phyloP scores from a whole-genome alignment of 1,284 basidiomycete genomes.

The Marasmius sp. region DNA sequence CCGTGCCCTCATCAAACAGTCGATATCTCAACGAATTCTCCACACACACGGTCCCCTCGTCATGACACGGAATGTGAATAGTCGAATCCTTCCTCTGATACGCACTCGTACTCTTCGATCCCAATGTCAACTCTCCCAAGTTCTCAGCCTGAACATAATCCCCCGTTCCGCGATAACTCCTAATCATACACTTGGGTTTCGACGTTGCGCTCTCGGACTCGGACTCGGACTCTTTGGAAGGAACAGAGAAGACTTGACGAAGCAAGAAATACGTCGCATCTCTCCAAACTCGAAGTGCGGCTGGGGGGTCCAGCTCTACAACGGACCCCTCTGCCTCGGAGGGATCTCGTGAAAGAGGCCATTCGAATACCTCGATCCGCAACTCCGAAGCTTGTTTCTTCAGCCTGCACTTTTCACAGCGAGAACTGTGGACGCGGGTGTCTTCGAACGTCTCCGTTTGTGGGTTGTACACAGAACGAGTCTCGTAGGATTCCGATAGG shows the following conservation, averaged over 20 bases:
- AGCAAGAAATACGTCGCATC: slow-evolving; percentile 22
- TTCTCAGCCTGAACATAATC: neutral
- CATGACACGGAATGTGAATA: neutral
- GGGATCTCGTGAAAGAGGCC: slow-evolving; percentile 25
- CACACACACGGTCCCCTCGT: neutral
- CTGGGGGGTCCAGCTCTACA: slow-evolving; percentile 28
- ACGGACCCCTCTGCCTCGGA: slow-evolving; percentile 17
- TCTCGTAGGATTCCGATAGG: neutral
- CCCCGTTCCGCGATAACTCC: neutral
- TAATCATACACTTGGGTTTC: neutral
- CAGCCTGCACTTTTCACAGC: slow-evolving; percentile 14
- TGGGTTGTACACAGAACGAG: neutral
- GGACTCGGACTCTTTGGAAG: slow-evolving; percentile 6
- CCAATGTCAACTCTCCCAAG: neutral
- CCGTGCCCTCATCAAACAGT: neutral
- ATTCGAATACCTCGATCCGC: slow-evolving; percentile 24
- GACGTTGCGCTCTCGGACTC: neutral
- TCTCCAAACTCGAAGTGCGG: slow-evolving; percentile 25
- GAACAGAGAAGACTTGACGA: slow-evolving; percentile 9
- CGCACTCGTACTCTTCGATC: neutral
- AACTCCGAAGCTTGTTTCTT: slow-evolving; percentile 8
- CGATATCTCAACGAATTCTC: neutral
- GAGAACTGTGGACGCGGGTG: neutral
- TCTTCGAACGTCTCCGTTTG: neutral
- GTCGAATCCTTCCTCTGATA: neutral